Percentiles rank a stretch among this genome's conserved stretches.
These are phyloP conservation scores for Cladophialophora chaetospira DNA, from an alignment of 2,329 filamentous ascomycete genomes.

Conservation along the genomic window DNA sequence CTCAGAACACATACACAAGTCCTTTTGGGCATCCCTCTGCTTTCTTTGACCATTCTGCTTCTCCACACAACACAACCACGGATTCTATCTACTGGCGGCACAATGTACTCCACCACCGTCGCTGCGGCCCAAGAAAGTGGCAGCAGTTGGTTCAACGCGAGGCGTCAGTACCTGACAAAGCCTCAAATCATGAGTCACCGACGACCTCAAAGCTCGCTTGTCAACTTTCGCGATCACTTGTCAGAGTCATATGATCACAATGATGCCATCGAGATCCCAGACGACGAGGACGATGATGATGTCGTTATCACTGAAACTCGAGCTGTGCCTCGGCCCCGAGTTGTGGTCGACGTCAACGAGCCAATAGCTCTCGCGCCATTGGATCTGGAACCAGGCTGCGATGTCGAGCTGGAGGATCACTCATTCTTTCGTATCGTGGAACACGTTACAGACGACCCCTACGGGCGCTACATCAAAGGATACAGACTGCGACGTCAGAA, in stretches of 20 bases:
- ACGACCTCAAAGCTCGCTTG: neutral
- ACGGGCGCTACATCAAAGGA: conserved; percentile 42
- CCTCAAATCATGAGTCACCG: neutral
- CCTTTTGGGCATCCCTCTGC: too few species aligned
- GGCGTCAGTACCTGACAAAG: too few species aligned
- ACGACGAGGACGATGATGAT: neutral
- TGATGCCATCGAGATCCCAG: neutral
- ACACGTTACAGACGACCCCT: conserved; percentile 37
- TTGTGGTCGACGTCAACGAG: neutral
- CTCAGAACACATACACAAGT: too few species aligned
- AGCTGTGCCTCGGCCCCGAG: neutral
- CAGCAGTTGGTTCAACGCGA: too few species aligned
- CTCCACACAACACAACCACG: too few species aligned
- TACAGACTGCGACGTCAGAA: conserved; percentile 40
- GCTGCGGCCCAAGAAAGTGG: too few species aligned
- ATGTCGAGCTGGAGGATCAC: conserved; percentile 42
- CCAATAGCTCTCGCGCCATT: conserved; percentile 39
- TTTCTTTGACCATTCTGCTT: too few species aligned
- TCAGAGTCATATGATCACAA: neutral
- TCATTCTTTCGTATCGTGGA: conserved; percentile 46
- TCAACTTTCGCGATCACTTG: neutral
- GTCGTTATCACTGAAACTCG: neutral
- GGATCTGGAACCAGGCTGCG: neutral
- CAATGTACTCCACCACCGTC: too few species aligned
- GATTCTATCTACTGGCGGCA: too few species aligned